Evolutionary conservation across 495 filamentous ascomycete species (phyloP), one percentile per base, ranked within the genome.

Genomic region (Lindgomyces ingoldianus): DNA sequence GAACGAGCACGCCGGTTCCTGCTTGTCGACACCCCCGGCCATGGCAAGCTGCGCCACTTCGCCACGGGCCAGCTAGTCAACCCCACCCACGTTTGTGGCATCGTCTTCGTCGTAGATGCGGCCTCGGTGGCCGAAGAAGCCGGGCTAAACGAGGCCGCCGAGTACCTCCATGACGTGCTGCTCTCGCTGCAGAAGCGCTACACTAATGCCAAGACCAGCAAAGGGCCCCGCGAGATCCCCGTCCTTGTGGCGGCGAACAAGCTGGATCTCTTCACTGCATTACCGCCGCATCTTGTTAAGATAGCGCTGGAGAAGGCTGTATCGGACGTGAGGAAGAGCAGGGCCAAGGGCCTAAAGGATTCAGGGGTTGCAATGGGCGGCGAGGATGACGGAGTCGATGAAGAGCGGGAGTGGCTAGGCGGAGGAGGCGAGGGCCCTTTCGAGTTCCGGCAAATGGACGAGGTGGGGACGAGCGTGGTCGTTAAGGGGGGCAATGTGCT

Each of bases 171-270:
- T 75, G 91, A 96, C 58, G 76, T 93, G 2, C 81, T 98, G 11
- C 79, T 97, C 3, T 64, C 87, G 0, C 80, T 98, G 47, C 94
- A 98, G 74, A 89, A 87, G 74, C 82, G 89, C 4, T 81, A 85
- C n/a, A 78, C 84, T 14, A 76, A 71, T 12, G 81, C 75, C 33
- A 81, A 83, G 65, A 84, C 81, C 10, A 77, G 80, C 45, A 87
- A 86, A 59, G 80, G 81, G 1, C 83, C 85, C 0, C 75, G 81
- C 16, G 82, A 85, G 19, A 81, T 95, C 27, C 85, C 89, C 0
- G 83, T 98, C 1, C 76, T 98, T 19, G 76, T 98, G 41, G 93
- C 90, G 3, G 93, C 92, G 39, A 98, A 98, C 73, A 98, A 98
- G 80, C 81, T 92, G 52, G 94, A 98, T 74, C 78, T 98, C 12